These are phyloP conservation scores for Chaetomium cochliodes DNA, from an alignment of 495 filamentous ascomycete genomes.

Conservation along the genomic window DNA sequence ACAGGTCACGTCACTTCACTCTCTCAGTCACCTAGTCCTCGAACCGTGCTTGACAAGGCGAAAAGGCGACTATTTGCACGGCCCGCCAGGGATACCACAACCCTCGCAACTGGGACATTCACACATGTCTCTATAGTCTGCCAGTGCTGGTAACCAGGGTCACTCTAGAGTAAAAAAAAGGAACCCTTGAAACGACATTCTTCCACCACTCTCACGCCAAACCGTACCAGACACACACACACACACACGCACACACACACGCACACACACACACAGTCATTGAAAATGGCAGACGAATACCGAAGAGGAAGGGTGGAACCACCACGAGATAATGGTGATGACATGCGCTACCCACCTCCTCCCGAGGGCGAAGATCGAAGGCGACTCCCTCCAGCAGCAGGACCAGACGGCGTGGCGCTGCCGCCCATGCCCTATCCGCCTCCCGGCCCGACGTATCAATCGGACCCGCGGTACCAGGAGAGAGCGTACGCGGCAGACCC, in stretches of 20 bases:
- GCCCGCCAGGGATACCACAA: conserved; percentile 16
- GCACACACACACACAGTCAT: conserved; percentile 11
- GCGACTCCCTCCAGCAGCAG: conserved; percentile 38
- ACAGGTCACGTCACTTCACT: background rate
- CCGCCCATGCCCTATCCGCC: conserved; percentile 41
- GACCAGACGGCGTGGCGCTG: conserved; percentile 35
- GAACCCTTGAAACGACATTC: background rate
- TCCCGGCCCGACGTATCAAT: conserved; percentile 15
- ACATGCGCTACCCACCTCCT: conserved; percentile 46
- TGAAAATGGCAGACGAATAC: conserved; percentile 48
- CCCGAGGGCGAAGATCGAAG: conserved; percentile 48
- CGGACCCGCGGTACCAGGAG: conserved; percentile 23
- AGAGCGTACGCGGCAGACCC: conserved; percentile 21
- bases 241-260: conserved; percentile 2
- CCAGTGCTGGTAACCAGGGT: background rate
- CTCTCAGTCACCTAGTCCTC: background rate
- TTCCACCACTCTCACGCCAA: background rate
- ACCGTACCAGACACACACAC: conserved; percentile 2
- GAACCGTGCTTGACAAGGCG: conserved; percentile 12
- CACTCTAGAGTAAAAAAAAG: background rate
- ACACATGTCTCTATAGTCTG: background rate
- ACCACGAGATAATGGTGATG: conserved; percentile 39
- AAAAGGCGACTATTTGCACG: conserved; percentile 11
- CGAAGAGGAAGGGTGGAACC: conserved; percentile 39
- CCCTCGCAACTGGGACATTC: conserved; percentile 4